phyloP scores from a whole-genome alignment of 2,329 filamentous ascomycete genomes.

The Fusarium paranaense region DNA sequence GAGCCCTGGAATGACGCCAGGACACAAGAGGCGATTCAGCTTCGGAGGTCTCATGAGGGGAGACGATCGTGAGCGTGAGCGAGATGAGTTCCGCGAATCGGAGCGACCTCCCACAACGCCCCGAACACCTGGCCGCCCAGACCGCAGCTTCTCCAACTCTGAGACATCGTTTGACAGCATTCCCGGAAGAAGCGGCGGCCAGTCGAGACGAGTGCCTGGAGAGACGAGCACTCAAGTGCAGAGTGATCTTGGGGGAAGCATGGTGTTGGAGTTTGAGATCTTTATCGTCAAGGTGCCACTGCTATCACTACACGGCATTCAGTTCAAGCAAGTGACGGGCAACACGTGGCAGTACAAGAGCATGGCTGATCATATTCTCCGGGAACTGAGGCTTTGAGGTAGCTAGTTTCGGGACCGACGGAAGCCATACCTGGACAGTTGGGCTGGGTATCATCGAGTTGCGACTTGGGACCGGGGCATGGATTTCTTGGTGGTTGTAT shows the following conservation, averaged over 20 bases:
- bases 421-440: neutral
- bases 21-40: slow-evolving; percentile 83
- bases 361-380: slow-evolving; percentile 95
- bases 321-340: slow-evolving; percentile 96
- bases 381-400: slow-evolving; percentile 80
- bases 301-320: slow-evolving; percentile 91
- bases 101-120: slow-evolving; percentile 55
- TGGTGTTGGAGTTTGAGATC: slow-evolving; percentile 92
- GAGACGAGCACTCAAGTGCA: slow-evolving; percentile 95
- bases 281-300: slow-evolving; percentile 97
- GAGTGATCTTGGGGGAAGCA: slow-evolving; percentile 85
- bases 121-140: slow-evolving; percentile 58
- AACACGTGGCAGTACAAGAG: slow-evolving; percentile 99
- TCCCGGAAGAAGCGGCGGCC: slow-evolving; percentile 62
- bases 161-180: slow-evolving; percentile 85
- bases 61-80: slow-evolving; percentile 73
- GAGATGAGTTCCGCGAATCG: slow-evolving; percentile 77
- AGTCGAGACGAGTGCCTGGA: slow-evolving; percentile 73
- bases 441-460: slow-evolving; percentile 18
- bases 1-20: slow-evolving; percentile 67
- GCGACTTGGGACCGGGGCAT: slow-evolving; percentile 14
- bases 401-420: slow-evolving; percentile 2
- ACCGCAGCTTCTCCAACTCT: slow-evolving; percentile 86
- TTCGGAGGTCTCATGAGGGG: slow-evolving; percentile 75
- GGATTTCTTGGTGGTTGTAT: slow-evolving; percentile 37